Evolutionary conservation across 2,329 filamentous ascomycete genomes (phyloP).

Genomic region (Aspergillus brasiliensis): DNA sequence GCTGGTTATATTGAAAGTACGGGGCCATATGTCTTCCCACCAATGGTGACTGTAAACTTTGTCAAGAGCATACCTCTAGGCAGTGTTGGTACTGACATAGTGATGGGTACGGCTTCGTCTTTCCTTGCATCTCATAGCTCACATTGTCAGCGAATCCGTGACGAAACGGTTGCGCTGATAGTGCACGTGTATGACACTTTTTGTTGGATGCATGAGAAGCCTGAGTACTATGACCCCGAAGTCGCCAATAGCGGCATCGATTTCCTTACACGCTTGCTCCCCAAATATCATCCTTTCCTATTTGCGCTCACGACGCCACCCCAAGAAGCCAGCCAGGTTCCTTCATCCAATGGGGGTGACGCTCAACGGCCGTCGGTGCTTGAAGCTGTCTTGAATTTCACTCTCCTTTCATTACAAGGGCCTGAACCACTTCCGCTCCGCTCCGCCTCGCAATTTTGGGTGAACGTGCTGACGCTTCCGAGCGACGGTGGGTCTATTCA

Average conservation of each 20-base stretch:
- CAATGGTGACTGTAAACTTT: constrained; percentile 44
- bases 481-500: constrained; percentile 28
- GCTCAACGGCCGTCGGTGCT: constrained; percentile 32
- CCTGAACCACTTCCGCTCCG: constrained; percentile 51
- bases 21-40: constrained; percentile 47
- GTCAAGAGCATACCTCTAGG: constrained; percentile 44
- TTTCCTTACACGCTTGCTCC: constrained; percentile 45
- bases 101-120: constrained; percentile 50
- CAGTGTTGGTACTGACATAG: constrained; percentile 43
- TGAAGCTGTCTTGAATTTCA: constrained; percentile 43
- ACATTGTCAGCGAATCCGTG: constrained; percentile 37
- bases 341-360: neutral
- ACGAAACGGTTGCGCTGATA: constrained; percentile 40
- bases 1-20: constrained; percentile 49
- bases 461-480: constrained; percentile 40
- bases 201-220: constrained; percentile 38
- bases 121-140: constrained; percentile 47
- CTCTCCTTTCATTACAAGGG: constrained; percentile 42
- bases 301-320: constrained; percentile 37
- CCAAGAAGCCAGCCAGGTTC: constrained; percentile 11
- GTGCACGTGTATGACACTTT: constrained; percentile 43
- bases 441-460: constrained; percentile 48
- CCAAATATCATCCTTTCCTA: constrained; percentile 44
- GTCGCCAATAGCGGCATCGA: constrained; percentile 49
- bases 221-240: constrained; percentile 43